Base-by-base conservation (phyloP, 768 basidiomycete genomes). In the Rhizopogon vesiculosus region DNA sequence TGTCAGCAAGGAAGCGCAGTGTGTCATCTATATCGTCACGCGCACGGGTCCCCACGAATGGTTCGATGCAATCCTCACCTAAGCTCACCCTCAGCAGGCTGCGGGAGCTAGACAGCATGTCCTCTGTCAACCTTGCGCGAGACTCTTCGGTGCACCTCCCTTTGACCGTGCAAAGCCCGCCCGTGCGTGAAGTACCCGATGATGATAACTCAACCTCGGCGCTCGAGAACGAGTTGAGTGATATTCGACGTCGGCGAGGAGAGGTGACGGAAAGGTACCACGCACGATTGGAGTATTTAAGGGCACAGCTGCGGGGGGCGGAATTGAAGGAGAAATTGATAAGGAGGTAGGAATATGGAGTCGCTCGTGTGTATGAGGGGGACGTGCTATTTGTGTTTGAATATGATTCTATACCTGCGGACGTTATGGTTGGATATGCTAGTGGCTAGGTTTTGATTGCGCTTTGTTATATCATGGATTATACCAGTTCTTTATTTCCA, bases 271-370 rank as follows among this genome's bases (percentile, higher is more conserved):
- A 72, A 59, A 80, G 89, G 61, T 93, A 93, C 63, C 85, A 88
- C 54, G 80, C 80, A 35, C 83, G 90, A 45, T 67, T 93, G 64
- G 89, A 91, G 59, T 93, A 89, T 66, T 72, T 93, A 61, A 81
- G 87, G 38, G 91, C 91, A 39, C 87, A 88, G 71, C 66, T 93
- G 65, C 91, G 91, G 71, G 86, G 87, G 18, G 91, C 89, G 1
- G 87, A 91, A 72, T 67, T 93, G 64, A 88, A 87, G 59, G 91
- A 93, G 74, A 89, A 90, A 67, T 70, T 93, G 61, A 61, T 87
- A 75, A 83, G 80, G 66, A 85, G 79, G 66, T 84, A 61, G 75
- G 44, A 33, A 22, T 38, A 16, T 15, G 19, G 33, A n/a, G 9
- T 25, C 18, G 1, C 22, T n/a, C 2, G 18, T 48, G 15, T 22